These are phyloP conservation scores for Cyamopsis tetragonoloba DNA, from an alignment of 306 rosid species.

Conservation along the genomic window DNA sequence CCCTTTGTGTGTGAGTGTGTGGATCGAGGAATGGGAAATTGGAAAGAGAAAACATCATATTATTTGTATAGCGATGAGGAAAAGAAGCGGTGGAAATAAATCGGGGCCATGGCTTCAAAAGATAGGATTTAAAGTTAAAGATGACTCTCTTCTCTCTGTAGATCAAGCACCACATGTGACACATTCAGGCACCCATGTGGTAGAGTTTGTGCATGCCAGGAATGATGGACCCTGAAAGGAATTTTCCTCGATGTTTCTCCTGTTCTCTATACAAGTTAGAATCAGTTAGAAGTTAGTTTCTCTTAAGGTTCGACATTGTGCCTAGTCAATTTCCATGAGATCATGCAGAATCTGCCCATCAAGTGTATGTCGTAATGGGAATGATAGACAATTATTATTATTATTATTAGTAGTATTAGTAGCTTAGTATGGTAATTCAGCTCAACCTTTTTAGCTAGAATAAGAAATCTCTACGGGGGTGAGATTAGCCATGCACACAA, in stretches of 20 bases:
- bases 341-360: conserved; percentile 1
- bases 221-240: conserved; percentile 39
- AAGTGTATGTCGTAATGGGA: neutral
- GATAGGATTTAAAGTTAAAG: conserved; percentile 30
- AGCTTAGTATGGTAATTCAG: neutral
- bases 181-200: conserved; percentile 38
- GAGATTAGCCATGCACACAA: neutral
- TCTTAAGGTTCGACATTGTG: neutral
- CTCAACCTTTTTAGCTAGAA: neutral
- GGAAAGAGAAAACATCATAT: conserved; percentile 8
- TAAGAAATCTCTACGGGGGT: neutral
- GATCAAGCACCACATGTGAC: conserved; percentile 34
- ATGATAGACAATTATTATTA: neutral
- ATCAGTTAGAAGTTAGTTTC: conserved; percentile 10
- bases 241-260: conserved; percentile 26
- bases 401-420: neutral
- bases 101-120: conserved; percentile 32
- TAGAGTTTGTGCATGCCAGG: conserved; percentile 32
- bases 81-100: conserved; percentile 34
- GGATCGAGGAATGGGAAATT: conserved; percentile 2
- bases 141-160: conserved; percentile 17
- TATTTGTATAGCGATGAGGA: neutral
- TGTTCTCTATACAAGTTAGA: neutral
- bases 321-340: conserved; percentile 10
- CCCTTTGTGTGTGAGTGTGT: neutral